Conservation (phyloP, 495 filamentous ascomycete genomes). For the Podospora pseudocomata region DNA sequence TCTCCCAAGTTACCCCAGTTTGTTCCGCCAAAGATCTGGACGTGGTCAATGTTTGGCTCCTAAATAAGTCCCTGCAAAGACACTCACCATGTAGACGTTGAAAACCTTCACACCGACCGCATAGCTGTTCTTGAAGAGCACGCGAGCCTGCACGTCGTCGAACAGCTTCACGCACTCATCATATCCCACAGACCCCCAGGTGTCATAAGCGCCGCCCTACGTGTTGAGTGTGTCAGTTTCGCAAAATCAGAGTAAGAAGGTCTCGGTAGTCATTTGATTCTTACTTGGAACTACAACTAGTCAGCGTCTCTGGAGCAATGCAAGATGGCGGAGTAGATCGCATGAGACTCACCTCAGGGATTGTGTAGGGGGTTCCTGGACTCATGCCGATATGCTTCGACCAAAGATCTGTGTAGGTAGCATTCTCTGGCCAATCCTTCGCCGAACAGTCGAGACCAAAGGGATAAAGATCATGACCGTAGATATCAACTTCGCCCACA, state of each 20-base stretch:
- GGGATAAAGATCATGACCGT: slow-evolving; percentile 70
- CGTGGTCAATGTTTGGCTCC: slow-evolving; percentile 6
- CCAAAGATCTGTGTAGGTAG: slow-evolving; percentile 33
- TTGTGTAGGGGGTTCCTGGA: slow-evolving; percentile 58
- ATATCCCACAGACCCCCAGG: slow-evolving; percentile 70
- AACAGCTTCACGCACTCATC: slow-evolving; percentile 59
- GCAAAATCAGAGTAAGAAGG: slow-evolving; percentile 8
- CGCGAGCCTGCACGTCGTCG: slow-evolving; percentile 67
- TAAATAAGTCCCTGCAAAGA: slow-evolving; percentile 11
- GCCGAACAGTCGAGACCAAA: slow-evolving; percentile 59
- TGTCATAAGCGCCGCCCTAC: slow-evolving; percentile 73
- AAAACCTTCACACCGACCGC: slow-evolving; percentile 50
- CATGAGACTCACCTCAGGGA: slow-evolving; percentile 50
- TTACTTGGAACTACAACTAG: slow-evolving; percentile 4
- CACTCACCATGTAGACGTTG: slow-evolving; percentile 60
- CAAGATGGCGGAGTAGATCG: background rate
- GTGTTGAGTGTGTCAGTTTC: slow-evolving; percentile 40
- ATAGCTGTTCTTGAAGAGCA: slow-evolving; percentile 79
- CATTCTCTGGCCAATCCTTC: slow-evolving; percentile 47
- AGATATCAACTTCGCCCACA: slow-evolving; percentile 66
- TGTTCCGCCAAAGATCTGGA: slow-evolving; percentile 61
- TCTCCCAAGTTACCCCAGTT: slow-evolving; percentile 84
- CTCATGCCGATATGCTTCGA: slow-evolving; percentile 39
- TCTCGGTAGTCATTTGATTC: background rate
- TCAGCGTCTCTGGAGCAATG: slow-evolving; percentile 2